These are phyloP conservation scores for Apiotrichum siamense DNA, from an alignment of 1,284 basidiomycete species.

Conservation along the genomic window DNA sequence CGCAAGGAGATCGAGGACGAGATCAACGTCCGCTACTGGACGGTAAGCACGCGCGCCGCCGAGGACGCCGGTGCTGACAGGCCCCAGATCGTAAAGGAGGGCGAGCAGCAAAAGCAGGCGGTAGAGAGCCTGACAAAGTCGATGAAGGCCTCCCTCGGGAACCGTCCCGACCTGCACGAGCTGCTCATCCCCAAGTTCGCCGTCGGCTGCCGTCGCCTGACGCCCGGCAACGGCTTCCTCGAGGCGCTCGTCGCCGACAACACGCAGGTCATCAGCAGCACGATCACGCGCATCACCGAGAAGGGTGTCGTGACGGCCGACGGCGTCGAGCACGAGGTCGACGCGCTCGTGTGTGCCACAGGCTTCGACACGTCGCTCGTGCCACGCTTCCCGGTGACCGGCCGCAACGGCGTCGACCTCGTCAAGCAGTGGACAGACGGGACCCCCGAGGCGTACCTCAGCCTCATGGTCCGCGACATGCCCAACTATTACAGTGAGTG, in stretches of 20 bases:
- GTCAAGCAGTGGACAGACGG: constrained; percentile 29
- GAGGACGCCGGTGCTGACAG: background rate
- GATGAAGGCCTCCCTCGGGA: constrained; percentile 18
- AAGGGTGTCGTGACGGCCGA: constrained; percentile 24
- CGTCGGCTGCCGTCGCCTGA: constrained; percentile 38
- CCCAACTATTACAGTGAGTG: constrained; percentile 34
- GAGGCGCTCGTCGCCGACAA: constrained; percentile 33
- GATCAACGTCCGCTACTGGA: constrained; percentile 26
- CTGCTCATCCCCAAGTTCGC: constrained; percentile 22
- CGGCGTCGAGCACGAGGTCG: constrained; percentile 20
- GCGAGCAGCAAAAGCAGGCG: too few relatives aligned
- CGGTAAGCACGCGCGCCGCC: constrained; percentile 8
- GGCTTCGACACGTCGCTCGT: constrained; percentile 34
- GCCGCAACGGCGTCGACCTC: constrained; percentile 24
- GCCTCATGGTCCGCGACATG: constrained; percentile 29
- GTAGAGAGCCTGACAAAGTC: too few relatives aligned
- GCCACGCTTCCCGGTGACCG: constrained; percentile 31
- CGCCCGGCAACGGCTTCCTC: constrained; percentile 42
- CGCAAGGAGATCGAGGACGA: constrained; percentile 32
- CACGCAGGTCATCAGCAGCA: constrained; percentile 21
- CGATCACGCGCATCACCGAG: constrained; percentile 20
- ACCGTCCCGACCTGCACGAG: constrained; percentile 23
- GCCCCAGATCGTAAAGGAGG: too few relatives aligned
- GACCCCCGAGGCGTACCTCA: constrained; percentile 29
- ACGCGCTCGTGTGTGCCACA: constrained; percentile 31